Conservation (phyloP, 768 basidiomycete genomes). For the Trametes cinnabarina region DNA sequence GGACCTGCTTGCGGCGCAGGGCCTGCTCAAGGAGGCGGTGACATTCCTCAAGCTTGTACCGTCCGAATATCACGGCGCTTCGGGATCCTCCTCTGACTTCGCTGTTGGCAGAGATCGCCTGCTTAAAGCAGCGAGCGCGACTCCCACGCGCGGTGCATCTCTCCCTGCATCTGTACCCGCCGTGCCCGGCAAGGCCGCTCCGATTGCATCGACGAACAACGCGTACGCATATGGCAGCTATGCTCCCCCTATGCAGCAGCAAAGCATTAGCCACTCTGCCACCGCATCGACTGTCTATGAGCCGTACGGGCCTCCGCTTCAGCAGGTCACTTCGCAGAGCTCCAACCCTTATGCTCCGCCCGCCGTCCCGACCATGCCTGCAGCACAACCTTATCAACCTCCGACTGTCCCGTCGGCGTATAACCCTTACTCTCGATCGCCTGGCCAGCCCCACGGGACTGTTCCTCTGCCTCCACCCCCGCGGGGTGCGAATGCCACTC, state of each 20-base stretch:
- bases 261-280: constrained; percentile 20
- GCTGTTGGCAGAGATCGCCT: constrained; percentile 47
- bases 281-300: constrained; percentile 22
- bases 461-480: constrained; percentile 26
- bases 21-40: constrained; percentile 80
- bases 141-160: constrained; percentile 28
- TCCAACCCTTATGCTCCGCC: constrained; percentile 23
- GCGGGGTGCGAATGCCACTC: constrained; percentile 43
- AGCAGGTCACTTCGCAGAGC: constrained; percentile 9
- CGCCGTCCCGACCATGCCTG: constrained; percentile 9
- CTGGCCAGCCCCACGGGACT: constrained; percentile 32
- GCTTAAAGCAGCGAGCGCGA: constrained; percentile 31
- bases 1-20: constrained; percentile 85
- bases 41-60: constrained; percentile 81
- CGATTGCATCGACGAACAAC: constrained; percentile 21
- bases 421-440: constrained; percentile 32
- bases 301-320: constrained; percentile 15
- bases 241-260: constrained; percentile 21
- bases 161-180: constrained; percentile 16
- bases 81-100: constrained; percentile 39
- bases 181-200: constrained; percentile 18
- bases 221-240: constrained; percentile 24
- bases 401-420: constrained; percentile 20
- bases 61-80: constrained; percentile 65
- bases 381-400: constrained; percentile 18